phyloP scores from a whole-genome alignment of 2,329 filamentous ascomycete species.

The Sporothrix brunneoviolacea region DNA sequence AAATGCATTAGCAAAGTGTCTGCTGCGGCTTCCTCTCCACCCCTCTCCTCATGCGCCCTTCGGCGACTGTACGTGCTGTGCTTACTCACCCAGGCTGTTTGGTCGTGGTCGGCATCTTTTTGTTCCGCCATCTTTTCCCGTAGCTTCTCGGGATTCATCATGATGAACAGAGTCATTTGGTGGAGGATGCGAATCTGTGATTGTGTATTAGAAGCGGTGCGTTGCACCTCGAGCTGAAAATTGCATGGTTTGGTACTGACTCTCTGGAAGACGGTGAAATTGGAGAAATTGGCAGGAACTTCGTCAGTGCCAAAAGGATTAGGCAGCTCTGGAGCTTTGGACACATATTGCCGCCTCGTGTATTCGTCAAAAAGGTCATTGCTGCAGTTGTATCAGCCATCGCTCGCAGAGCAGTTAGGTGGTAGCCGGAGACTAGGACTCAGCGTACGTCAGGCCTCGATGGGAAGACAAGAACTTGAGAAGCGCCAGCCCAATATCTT shows the following conservation, averaged over 20 bases:
- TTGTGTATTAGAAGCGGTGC: neutral
- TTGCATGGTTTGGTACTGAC: slow-evolving; percentile 35
- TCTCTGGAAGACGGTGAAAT: slow-evolving; percentile 78
- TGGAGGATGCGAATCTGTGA: slow-evolving; percentile 71
- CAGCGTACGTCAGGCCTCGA: slow-evolving; percentile 75
- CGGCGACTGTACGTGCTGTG: neutral
- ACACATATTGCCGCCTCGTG: slow-evolving; percentile 76
- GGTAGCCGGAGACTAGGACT: neutral
- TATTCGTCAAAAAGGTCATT: slow-evolving; percentile 90
- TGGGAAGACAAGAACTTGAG: slow-evolving; percentile 93
- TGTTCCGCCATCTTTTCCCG: slow-evolving; percentile 79
- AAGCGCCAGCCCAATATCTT: slow-evolving; percentile 76
- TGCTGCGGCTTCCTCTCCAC: too few relatives aligned
- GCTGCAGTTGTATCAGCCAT: slow-evolving; percentile 37
- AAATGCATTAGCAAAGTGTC: slow-evolving; percentile 21
- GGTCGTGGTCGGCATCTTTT: slow-evolving; percentile 77
- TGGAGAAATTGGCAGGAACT: slow-evolving; percentile 63
- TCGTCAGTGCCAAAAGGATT: slow-evolving; percentile 85
- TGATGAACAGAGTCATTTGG: slow-evolving; percentile 81
- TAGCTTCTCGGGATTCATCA: slow-evolving; percentile 80
- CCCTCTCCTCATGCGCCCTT: too few relatives aligned
- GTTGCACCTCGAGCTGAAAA: too few relatives aligned
- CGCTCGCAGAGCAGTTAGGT: neutral
- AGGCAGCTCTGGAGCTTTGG: slow-evolving; percentile 62
- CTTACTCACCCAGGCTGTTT: slow-evolving; percentile 70